Conservation (phyloP, 108 stramenopile genomes). For the Cylindrotheca closterium region DNA sequence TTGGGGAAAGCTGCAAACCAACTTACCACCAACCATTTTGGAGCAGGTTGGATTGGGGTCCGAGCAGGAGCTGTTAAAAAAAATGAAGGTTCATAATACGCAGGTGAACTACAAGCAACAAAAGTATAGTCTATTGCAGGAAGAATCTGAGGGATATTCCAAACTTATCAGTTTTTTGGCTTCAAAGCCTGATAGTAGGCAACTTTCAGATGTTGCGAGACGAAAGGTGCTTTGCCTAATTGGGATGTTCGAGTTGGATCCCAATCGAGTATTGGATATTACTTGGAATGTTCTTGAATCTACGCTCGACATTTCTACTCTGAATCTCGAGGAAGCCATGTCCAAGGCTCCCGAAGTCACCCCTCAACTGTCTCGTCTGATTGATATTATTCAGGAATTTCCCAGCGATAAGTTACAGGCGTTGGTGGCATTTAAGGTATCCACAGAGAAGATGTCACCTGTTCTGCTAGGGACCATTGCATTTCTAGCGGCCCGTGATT, state of each 20-base stretch:
- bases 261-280: slow-evolving; percentile 90
- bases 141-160: slow-evolving; percentile 94
- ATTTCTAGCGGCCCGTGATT: slow-evolving; percentile 36
- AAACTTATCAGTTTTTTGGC: slow-evolving; percentile 61
- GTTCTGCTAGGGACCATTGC: slow-evolving; percentile 33
- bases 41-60: slow-evolving; percentile 2
- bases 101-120: slow-evolving; percentile 86
- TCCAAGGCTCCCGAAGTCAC: slow-evolving; percentile 3
- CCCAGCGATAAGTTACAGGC: slow-evolving; percentile 55
- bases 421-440: slow-evolving; percentile 83
- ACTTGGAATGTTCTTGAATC: slow-evolving; percentile 80
- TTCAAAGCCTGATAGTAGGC: background rate
- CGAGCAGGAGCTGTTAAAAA: slow-evolving; percentile 45
- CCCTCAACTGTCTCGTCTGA: slow-evolving; percentile 22
- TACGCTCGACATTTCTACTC: slow-evolving; percentile 26
- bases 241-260: slow-evolving; percentile 95
- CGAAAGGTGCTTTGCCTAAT: slow-evolving; percentile 46
- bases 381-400: slow-evolving; percentile 55
- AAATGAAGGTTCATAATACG: slow-evolving; percentile 80
- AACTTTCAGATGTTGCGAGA: background rate
- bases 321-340: background rate
- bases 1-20: slow-evolving; percentile 14
- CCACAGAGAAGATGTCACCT: background rate
- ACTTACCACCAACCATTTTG: slow-evolving; percentile 10
- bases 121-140: slow-evolving; percentile 90